Conservation (phyloP, 192 early-diverging fungal genomes). For the Podila verticillata region DNA sequence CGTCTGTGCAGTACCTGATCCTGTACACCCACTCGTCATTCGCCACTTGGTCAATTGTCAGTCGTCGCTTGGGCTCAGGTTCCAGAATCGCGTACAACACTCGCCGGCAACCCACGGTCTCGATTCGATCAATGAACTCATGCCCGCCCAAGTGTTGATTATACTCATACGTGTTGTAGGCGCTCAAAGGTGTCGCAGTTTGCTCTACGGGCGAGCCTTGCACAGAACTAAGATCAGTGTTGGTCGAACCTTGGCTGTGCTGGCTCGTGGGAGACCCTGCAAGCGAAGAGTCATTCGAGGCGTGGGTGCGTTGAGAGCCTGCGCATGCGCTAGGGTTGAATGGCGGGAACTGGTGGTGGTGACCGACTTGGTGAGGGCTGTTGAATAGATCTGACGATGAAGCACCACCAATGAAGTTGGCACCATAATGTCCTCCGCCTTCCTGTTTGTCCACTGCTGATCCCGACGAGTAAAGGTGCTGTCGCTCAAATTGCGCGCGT, state of each 20-base stretch:
- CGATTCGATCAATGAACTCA: conserved; percentile 78
- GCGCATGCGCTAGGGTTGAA: neutral
- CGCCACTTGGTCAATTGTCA: conserved; percentile 77
- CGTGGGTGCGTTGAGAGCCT: neutral
- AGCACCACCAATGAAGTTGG: neutral
- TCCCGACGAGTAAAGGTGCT: neutral
- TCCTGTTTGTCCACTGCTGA: too few relatives aligned
- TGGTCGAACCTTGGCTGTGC: conserved; percentile 3
- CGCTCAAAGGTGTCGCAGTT: neutral
- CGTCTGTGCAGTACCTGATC: conserved; percentile 65
- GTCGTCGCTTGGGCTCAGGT: conserved; percentile 74
- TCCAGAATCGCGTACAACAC: conserved; percentile 84
- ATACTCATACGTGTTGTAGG: conserved; percentile 62
- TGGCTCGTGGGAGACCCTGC: neutral
- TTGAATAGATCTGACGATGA: neutral
- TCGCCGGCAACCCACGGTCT: conserved; percentile 65
- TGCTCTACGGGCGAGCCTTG: neutral
- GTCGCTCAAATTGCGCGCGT: conserved; percentile 18
- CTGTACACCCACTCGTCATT: conserved; percentile 78
- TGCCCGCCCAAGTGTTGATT: conserved; percentile 60
- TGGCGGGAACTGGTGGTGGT: conserved; percentile 21
- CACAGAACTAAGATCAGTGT: conserved; percentile 5
- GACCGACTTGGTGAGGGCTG: conserved; percentile 6
- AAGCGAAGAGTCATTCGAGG: neutral
- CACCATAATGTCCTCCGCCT: neutral